Percentiles rank a stretch among this genome's conserved stretches.
phyloP scores from a whole-genome alignment of 495 filamentous ascomycete species.

The Hypoxylon fuscum region DNA sequence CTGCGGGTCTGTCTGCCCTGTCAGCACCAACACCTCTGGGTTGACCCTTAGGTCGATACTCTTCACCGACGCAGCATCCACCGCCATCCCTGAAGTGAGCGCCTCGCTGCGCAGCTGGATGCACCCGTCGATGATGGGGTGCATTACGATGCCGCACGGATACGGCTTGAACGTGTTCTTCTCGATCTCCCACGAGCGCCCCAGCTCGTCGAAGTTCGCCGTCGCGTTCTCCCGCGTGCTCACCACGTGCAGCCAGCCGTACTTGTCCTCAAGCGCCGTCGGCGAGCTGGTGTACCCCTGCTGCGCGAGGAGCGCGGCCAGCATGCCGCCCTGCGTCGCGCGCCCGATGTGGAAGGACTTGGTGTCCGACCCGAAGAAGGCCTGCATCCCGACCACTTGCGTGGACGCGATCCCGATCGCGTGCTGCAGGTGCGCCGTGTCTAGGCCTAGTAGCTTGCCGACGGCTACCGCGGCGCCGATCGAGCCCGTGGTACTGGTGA shows the following conservation, averaged over 20 bases:
- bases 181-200: slow-evolving; percentile 53
- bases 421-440: slow-evolving; percentile 52
- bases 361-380: slow-evolving; percentile 64
- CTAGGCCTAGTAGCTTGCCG: slow-evolving; percentile 53
- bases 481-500: slow-evolving; percentile 61
- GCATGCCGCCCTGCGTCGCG: slow-evolving; percentile 59
- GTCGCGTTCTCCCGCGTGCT: slow-evolving; percentile 47
- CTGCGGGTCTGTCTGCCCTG: slow-evolving; percentile 58
- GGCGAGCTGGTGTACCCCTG: slow-evolving; percentile 58
- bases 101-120: slow-evolving; percentile 55
- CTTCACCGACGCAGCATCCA: slow-evolving; percentile 45
- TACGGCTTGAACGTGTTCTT: slow-evolving; percentile 65
- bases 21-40: slow-evolving; percentile 63
- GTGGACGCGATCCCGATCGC: slow-evolving; percentile 63
- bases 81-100: slow-evolving; percentile 30
- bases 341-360: slow-evolving; percentile 65
- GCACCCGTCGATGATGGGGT: slow-evolving; percentile 63
- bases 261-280: slow-evolving; percentile 60
- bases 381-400: slow-evolving; percentile 61
- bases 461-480: slow-evolving; percentile 63
- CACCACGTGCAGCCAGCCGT: slow-evolving; percentile 64
- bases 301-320: slow-evolving; percentile 59
- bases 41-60: slow-evolving; percentile 53
- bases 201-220: slow-evolving; percentile 46
- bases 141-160: slow-evolving; percentile 66